These are phyloP conservation scores for Penicillium sp. DNA, from an alignment of 2,329 filamentous ascomycete species.

Conservation along the genomic window DNA sequence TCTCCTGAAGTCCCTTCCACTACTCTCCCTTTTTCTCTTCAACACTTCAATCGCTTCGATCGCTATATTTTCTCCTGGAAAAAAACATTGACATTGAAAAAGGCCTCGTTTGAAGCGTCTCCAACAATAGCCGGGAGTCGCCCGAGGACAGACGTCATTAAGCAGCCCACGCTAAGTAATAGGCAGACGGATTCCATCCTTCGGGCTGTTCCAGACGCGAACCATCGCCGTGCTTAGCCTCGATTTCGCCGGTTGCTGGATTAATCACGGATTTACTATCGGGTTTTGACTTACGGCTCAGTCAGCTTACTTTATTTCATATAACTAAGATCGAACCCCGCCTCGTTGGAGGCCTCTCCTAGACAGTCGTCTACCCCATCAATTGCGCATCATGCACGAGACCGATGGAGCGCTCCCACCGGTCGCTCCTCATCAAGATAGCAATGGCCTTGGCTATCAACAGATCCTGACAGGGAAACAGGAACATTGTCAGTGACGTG, in stretches of 20 bases:
- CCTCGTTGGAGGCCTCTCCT: slow-evolving; percentile 3
- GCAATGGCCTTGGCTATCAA: slow-evolving; percentile 54
- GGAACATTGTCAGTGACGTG: slow-evolving; percentile 80
- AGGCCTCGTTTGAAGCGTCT: not conserved
- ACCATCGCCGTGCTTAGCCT: slow-evolving; percentile 10
- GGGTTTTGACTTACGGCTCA: not conserved
- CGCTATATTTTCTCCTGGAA: not conserved
- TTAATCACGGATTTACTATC: slow-evolving; percentile 10
- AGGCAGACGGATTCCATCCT: slow-evolving; percentile 39
- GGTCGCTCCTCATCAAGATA: slow-evolving; percentile 17
- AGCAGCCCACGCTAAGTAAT: slow-evolving; percentile 16
- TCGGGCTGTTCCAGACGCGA: slow-evolving; percentile 13
- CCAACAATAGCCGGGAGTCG: slow-evolving; percentile 20
- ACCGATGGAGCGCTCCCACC: slow-evolving; percentile 19
- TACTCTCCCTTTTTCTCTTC: slow-evolving; percentile 3
- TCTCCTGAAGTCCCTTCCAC: not conserved
- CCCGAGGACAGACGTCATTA: slow-evolving; percentile 28
- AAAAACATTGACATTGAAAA: not conserved
- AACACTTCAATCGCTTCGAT: not conserved
- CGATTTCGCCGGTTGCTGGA: slow-evolving; percentile 3
- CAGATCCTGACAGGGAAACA: slow-evolving; percentile 88
- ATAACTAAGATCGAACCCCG: slow-evolving; percentile 1
- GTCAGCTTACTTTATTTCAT: slow-evolving; percentile 19
- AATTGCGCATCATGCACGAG: slow-evolving; percentile 21
- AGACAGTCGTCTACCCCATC: slow-evolving; percentile 8